These are phyloP conservation scores for Neurospora tetraspora DNA, from an alignment of 495 filamentous ascomycete genomes.

Conservation along the genomic window DNA sequence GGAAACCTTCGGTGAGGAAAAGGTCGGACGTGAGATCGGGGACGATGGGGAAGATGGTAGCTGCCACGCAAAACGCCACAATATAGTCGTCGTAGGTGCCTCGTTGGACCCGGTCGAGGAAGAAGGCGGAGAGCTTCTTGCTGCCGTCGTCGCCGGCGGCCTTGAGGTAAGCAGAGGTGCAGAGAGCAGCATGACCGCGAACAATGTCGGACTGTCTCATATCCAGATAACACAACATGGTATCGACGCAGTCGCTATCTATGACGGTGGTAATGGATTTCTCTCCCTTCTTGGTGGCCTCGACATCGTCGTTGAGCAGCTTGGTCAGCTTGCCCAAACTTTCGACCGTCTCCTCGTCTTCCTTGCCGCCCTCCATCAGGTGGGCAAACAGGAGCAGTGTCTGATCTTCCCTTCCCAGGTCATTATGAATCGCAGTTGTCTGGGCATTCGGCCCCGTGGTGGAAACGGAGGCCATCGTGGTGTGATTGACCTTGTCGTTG, in stretches of 20 bases:
- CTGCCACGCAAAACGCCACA: slow-evolving; percentile 79
- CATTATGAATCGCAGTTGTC: neutral
- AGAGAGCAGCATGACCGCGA: slow-evolving; percentile 64
- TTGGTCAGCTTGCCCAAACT: slow-evolving; percentile 39
- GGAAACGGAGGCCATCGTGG: neutral
- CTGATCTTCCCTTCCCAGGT: slow-evolving; percentile 29
- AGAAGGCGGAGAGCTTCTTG: slow-evolving; percentile 55
- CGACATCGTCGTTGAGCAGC: slow-evolving; percentile 38
- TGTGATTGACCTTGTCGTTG: neutral
- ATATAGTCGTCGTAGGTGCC: slow-evolving; percentile 50
- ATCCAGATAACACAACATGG: slow-evolving; percentile 68
- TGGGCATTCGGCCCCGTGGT: neutral
- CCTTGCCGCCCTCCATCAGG: slow-evolving; percentile 47
- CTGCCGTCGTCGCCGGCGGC: slow-evolving; percentile 58
- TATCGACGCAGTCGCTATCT: slow-evolving; percentile 69
- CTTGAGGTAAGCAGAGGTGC: slow-evolving; percentile 70
- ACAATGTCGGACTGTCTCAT: slow-evolving; percentile 57
- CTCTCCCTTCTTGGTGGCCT: slow-evolving; percentile 25
- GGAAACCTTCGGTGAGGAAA: slow-evolving; percentile 79
- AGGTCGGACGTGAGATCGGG: slow-evolving; percentile 58
- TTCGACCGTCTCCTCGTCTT: slow-evolving; percentile 42
- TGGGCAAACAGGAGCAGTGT: slow-evolving; percentile 41
- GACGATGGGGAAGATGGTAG: slow-evolving; percentile 76
- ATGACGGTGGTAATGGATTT: slow-evolving; percentile 52
- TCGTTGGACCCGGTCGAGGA: slow-evolving; percentile 38